Conservation (phyloP, 2,329 filamentous ascomycete species). For the Beauveria sp. region DNA sequence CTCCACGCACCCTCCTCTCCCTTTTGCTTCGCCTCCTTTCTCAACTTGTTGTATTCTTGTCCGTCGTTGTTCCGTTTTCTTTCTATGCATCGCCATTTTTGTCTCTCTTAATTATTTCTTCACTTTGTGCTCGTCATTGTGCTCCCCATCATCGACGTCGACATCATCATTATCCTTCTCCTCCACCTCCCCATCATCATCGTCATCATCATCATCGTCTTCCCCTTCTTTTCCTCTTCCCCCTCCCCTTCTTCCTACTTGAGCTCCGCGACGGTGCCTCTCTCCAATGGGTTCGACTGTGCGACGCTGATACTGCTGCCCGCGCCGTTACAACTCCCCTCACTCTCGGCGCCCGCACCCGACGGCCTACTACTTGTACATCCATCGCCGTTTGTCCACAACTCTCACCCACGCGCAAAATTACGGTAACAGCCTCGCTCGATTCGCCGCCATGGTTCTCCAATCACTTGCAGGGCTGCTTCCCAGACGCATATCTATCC, state of each 20-base stretch:
- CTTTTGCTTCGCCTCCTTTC: background rate
- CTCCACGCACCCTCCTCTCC: background rate
- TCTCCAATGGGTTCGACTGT: constrained; percentile 4
- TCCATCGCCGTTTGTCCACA: background rate
- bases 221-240: no score
- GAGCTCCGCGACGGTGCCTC: background rate
- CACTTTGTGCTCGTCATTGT: background rate
- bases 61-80: background rate
- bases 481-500: constrained; percentile 1
- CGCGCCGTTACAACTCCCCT: background rate
- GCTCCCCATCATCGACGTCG: no score
- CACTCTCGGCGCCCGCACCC: background rate
- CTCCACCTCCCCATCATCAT: no score
- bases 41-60: background rate
- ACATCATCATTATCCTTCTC: no score
- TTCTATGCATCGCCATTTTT: background rate
- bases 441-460: background rate
- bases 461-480: background rate
- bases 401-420: background rate
- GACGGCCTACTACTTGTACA: background rate
- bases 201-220: no score
- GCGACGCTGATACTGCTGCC: background rate
- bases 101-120: background rate
- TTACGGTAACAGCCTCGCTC: background rate
- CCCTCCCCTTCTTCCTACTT: background rate